Base-by-base conservation (phyloP, 106 monocot species). In the Dendrobium nobile region DNA sequence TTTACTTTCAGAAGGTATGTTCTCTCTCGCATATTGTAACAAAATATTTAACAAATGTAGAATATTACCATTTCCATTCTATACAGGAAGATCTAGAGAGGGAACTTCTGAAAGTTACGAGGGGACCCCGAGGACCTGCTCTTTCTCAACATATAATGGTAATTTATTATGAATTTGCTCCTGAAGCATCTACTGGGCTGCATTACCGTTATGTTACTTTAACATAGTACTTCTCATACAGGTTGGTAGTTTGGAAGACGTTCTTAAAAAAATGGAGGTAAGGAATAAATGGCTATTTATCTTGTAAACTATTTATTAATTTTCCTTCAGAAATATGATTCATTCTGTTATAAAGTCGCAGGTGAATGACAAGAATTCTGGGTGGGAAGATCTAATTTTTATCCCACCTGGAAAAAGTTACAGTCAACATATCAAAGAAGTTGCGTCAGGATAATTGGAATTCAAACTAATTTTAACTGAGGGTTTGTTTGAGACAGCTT, bases 201-300 rank as follows among this genome's bases (percentile, higher is more conserved):
- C 51, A 13, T 51, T 19, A 41, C 75, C 44, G 40, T 24, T 20
- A 31, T 76, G 8, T 7, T 47, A 40, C 73, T 26, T 79, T 41
- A 40, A 55, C 18, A n/a, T 40, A 9, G 22, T 16, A 5, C 10
- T 81, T 79, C 40, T 72, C 73, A 76, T 79, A 18, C 75, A 97
- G 96, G 94, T 97, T 20, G 96, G 97, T 10, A 91, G 95, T 83
- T 87, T 99, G 77, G 98, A 99, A 85, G 98, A 99, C 78, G 95
- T 99, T 75, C 75, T 99, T 76, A 95, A 87, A 75, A 99, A 99
- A 86, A 95, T 99, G 98, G 98, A 99, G 94, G 98, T 99, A 43
- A 33, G 77, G 17, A 22, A 48, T 31, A 22, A 70, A 20, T 73
- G 27, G 77, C 24, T 28, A 45, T 28, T 77, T 77, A 42, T 43